These are phyloP conservation scores for Bocquillonia castaneifolia DNA, from an alignment of 441 rosid genomes.

Conservation along the genomic window DNA sequence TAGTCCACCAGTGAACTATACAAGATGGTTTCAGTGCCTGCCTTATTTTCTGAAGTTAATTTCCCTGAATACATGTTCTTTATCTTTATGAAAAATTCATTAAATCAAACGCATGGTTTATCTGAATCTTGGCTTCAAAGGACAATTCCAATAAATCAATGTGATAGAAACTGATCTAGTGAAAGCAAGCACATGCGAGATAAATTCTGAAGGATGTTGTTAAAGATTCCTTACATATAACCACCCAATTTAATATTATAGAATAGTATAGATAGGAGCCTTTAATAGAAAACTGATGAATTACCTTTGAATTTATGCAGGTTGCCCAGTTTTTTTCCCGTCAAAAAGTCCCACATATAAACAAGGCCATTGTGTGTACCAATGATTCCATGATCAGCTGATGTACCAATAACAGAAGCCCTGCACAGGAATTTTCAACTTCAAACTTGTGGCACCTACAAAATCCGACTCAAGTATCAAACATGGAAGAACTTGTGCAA, in stretches of 20 bases:
- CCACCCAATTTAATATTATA: neutral
- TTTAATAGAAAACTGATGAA: constrained; percentile 2
- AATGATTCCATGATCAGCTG: constrained; percentile 61
- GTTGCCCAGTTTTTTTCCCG: constrained; percentile 54
- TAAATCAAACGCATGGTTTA: neutral
- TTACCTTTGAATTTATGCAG: constrained; percentile 77
- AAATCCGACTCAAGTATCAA: neutral
- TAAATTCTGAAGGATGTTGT: neutral
- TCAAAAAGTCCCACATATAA: constrained; percentile 63
- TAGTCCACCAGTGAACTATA: neutral
- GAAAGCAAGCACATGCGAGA: neutral
- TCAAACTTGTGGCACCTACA: constrained; percentile 10
- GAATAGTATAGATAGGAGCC: neutral
- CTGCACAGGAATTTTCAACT: constrained; percentile 35
- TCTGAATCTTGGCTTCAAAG: neutral
- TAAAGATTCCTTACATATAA: neutral
- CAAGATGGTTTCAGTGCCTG: neutral
- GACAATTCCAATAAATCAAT: neutral
- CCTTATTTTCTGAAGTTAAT: neutral
- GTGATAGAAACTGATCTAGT: neutral
- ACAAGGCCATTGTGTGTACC: constrained; percentile 70
- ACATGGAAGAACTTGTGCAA: constrained; percentile 10
- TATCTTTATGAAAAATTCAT: neutral
- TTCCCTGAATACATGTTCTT: neutral
- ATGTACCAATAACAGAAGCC: constrained; percentile 46